A percentile compares a stretch with the other conserved stretches of the same genome.
Conservation (phyloP, 202 grass and related monocot species). For the Schoenoplectus tabernaemontani region DNA sequence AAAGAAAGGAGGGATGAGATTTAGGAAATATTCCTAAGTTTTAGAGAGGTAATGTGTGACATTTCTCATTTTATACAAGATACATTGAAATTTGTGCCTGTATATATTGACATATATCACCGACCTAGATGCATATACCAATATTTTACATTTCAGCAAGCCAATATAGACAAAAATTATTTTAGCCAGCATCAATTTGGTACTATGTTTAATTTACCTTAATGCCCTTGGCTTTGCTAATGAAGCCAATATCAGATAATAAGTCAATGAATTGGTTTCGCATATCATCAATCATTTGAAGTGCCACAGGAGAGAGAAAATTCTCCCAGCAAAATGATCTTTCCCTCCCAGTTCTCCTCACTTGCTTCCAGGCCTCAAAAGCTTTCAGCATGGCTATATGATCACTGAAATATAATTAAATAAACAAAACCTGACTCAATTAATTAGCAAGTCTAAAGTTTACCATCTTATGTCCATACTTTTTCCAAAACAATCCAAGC, state of each 20-base stretch:
- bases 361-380: conserved; percentile 85
- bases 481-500: background rate
- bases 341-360: conserved; percentile 61
- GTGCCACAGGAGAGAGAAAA: conserved; percentile 68
- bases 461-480: background rate
- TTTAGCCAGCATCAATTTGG: background rate
- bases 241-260: conserved; percentile 89
- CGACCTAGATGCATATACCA: background rate
- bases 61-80: background rate
- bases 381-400: conserved; percentile 88
- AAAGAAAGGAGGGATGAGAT: background rate
- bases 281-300: conserved; percentile 98
- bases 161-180: background rate
- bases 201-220: conserved; percentile 33
- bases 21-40: background rate
- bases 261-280: conserved; percentile 84
- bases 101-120: background rate
- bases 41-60: background rate
- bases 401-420: conserved; percentile 50
- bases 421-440: conserved; percentile 7
- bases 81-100: background rate
- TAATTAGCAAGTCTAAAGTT: conserved; percentile 9
- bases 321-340: conserved; percentile 92
- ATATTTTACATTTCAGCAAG: background rate
- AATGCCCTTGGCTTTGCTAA: conserved; percentile 59